Evolutionary conservation across 768 basidiomycete genomes (phyloP).

Genomic region (Phylloporus sp.): DNA sequence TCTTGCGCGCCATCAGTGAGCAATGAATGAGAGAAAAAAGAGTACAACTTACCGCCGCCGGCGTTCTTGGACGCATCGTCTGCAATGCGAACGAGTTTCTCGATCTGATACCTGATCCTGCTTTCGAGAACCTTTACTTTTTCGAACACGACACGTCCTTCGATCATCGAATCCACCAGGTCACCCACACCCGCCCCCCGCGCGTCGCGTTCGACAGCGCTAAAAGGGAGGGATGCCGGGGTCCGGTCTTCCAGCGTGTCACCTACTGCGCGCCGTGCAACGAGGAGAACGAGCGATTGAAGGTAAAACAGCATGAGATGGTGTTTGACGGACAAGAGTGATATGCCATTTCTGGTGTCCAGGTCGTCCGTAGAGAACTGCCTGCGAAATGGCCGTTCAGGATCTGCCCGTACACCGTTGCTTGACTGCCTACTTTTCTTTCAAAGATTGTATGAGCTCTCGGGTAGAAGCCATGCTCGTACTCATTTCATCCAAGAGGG

Average conservation of each 20-base stretch:
- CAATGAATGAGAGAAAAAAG: neutral
- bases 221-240: conserved; percentile 49
- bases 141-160: conserved; percentile 79
- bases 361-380: conserved; percentile 32
- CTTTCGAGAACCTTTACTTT: conserved; percentile 81
- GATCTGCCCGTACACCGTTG: neutral
- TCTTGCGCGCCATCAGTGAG: conserved; percentile 42
- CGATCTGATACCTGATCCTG: conserved; percentile 92
- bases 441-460: conserved; percentile 48
- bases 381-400: conserved; percentile 24
- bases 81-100: conserved; percentile 80
- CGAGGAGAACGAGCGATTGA: conserved; percentile 72
- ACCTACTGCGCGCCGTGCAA: conserved; percentile 64
- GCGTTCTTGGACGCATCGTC: conserved; percentile 48
- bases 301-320: conserved; percentile 80
- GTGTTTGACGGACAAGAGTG: conserved; percentile 84
- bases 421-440: conserved; percentile 44
- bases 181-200: conserved; percentile 67
- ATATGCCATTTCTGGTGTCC: conserved; percentile 76
- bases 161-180: conserved; percentile 72
- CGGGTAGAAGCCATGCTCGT: conserved; percentile 57
- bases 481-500: conserved; percentile 51
- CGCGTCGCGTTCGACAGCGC: conserved; percentile 41
- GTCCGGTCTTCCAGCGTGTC: conserved; percentile 52
- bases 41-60: conserved; percentile 51